These are phyloP conservation scores for Monosporascus sp. DNA, from an alignment of 2,329 filamentous ascomycete genomes.

Conservation along the genomic window DNA sequence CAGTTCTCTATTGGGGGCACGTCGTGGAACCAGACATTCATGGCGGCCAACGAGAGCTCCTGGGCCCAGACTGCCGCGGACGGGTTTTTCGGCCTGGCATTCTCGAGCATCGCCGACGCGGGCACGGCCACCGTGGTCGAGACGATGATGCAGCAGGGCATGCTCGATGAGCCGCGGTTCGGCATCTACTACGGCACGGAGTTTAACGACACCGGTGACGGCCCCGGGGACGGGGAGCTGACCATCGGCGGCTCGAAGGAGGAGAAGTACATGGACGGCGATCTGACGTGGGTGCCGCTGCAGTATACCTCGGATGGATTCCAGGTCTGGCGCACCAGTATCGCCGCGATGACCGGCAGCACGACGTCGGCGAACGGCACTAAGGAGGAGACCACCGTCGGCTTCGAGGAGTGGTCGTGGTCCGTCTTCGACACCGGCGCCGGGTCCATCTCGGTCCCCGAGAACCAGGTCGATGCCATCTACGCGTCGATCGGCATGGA, in stretches of 20 bases:
- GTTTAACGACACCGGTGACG: conserved; percentile 11
- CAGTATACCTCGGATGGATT: conserved; percentile 9
- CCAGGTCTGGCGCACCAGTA: conserved; percentile 27
- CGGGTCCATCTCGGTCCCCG: conserved; percentile 21
- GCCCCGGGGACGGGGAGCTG: conserved; percentile 20
- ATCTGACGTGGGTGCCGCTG: conserved; percentile 15
- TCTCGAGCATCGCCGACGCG: conserved; percentile 25
- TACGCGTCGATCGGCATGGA: conserved; percentile 32
- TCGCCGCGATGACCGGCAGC: conserved; percentile 11
- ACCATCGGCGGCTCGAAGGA: conserved; percentile 30
- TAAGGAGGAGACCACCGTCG: conserved; percentile 4
- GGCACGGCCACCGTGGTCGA: conserved; percentile 27
- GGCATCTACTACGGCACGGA: conserved; percentile 25
- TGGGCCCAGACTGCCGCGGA: conserved; percentile 26
- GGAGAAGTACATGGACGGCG: conserved; percentile 22
- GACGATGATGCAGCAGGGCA: conserved; percentile 22
- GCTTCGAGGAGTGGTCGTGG: conserved; percentile 3
- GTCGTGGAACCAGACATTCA: conserved; percentile 24
- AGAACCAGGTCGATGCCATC: conserved; percentile 16
- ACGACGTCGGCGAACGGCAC: not conserved
- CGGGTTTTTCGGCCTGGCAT: conserved; percentile 31
- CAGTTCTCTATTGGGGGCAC: conserved; percentile 13
- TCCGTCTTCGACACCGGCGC: conserved; percentile 30
- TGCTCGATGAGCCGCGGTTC: conserved; percentile 27
- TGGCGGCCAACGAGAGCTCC: conserved; percentile 23